Conservation (phyloP, 2,329 filamentous ascomycete genomes). For the Podosphaera xanthii region DNA sequence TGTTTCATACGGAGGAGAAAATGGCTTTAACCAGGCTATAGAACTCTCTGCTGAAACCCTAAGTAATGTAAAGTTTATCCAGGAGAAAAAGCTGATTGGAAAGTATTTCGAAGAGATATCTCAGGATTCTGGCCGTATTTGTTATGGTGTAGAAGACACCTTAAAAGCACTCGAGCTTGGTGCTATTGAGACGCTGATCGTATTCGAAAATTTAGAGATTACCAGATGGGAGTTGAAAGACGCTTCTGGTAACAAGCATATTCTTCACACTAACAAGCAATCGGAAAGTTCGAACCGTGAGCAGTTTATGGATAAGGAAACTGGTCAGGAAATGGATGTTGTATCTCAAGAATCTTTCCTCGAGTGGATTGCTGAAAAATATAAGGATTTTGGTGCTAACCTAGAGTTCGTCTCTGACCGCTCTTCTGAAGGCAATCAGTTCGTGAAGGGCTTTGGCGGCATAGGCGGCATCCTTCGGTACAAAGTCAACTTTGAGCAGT, state of each 20-base stretch:
- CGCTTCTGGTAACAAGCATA: slow-evolving; percentile 44
- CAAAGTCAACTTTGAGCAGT: slow-evolving; percentile 99
- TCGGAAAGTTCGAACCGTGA: slow-evolving; percentile 56
- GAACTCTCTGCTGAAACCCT: slow-evolving; percentile 87
- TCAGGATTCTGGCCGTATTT: slow-evolving; percentile 88
- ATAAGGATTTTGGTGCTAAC: slow-evolving; percentile 89
- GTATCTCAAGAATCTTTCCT: slow-evolving; percentile 74
- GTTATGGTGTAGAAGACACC: slow-evolving; percentile 95
- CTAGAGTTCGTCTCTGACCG: slow-evolving; percentile 96
- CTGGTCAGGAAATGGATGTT: slow-evolving; percentile 93
- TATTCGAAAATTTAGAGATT: slow-evolving; percentile 92
- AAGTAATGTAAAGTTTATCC: slow-evolving; percentile 98
- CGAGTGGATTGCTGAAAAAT: slow-evolving; percentile 98
- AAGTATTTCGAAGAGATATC: slow-evolving; percentile 99
- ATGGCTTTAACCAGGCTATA: slow-evolving; percentile 98
- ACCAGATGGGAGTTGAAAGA: slow-evolving; percentile 79
- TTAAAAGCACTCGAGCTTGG: slow-evolving; percentile 90
- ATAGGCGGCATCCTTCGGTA: slow-evolving; percentile 94
- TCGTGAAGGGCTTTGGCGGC: slow-evolving; percentile 97
- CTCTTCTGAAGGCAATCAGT: slow-evolving; percentile 96
- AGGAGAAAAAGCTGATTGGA: slow-evolving; percentile 99
- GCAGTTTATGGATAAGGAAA: slow-evolving; percentile 85
- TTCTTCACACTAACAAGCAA: slow-evolving; percentile 72
- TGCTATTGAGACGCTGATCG: slow-evolving; percentile 81
- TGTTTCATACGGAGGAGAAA: slow-evolving; percentile 95